phyloP scores from a whole-genome alignment of 1,284 basidiomycete genomes.

The Tilletia indica region DNA sequence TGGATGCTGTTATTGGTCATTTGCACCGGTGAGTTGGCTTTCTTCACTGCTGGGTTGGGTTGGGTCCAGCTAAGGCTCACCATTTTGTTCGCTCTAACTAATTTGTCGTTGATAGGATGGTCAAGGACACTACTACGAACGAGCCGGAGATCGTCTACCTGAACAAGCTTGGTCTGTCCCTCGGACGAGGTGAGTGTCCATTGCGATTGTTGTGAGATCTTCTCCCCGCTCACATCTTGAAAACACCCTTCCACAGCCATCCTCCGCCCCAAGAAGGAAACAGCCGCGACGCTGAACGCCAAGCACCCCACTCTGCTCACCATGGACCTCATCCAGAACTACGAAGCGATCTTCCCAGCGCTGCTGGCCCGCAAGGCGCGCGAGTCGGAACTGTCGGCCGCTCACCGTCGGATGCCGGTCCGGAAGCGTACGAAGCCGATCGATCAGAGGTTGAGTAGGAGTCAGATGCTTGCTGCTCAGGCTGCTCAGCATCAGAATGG shows the following conservation, averaged over 20 bases:
- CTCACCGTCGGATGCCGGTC: slow-evolving; percentile 66
- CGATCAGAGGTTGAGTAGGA: slow-evolving; percentile 65
- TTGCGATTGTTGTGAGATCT: not conserved
- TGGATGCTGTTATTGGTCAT: slow-evolving; percentile 77
- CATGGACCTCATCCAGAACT: slow-evolving; percentile 77
- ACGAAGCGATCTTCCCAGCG: slow-evolving; percentile 72
- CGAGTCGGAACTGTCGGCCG: slow-evolving; percentile 65
- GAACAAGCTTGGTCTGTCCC: slow-evolving; percentile 78
- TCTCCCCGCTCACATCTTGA: not conserved
- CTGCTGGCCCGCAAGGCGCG: slow-evolving; percentile 78
- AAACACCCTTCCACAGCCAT: slow-evolving; percentile 62
- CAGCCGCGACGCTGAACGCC: slow-evolving; percentile 77
- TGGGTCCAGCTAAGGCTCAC: not conserved
- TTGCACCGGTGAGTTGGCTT: slow-evolving; percentile 66
- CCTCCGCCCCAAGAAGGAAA: slow-evolving; percentile 77
- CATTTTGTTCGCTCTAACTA: slow-evolving; percentile 2
- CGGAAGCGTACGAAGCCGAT: slow-evolving; percentile 83
- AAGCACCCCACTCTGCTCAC: slow-evolving; percentile 67
- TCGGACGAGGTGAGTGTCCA: slow-evolving; percentile 71
- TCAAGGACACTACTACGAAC: slow-evolving; percentile 66
- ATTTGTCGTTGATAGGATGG: slow-evolving; percentile 57
- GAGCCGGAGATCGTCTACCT: slow-evolving; percentile 73
- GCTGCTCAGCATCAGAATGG: slow-evolving; percentile 34
- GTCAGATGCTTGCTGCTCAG: slow-evolving; percentile 34
- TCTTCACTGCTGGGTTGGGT: not conserved